Percentiles rank a stretch among this genome's conserved stretches.
Conservation (phyloP, 805 yeast species). For the Nakazawaea pomicola region DNA sequence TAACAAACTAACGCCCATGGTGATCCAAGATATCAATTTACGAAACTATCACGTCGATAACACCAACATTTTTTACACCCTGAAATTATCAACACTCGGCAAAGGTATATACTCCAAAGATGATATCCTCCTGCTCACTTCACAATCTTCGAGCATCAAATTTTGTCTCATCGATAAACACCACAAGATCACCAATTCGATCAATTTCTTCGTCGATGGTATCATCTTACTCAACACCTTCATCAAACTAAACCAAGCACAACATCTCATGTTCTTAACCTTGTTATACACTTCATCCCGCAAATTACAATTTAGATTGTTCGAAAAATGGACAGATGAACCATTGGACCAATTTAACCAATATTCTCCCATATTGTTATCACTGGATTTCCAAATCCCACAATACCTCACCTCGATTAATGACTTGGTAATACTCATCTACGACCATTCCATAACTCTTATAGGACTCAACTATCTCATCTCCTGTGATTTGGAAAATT, state of each 20-base stretch:
- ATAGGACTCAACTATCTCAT: conserved; percentile 9
- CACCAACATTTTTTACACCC: conserved; percentile 11
- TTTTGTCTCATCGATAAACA: conserved; percentile 2
- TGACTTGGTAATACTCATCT: conserved; percentile 19
- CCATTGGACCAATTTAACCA: conserved; percentile 14
- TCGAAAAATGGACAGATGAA: conserved; percentile 18
- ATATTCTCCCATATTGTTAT: conserved; percentile 19
- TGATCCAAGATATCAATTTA: conserved; percentile 12
- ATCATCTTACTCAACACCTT: conserved; percentile 20
- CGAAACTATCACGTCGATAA: conserved; percentile 15
- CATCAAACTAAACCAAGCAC: conserved; percentile 9
- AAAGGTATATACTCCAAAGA: conserved; percentile 14
- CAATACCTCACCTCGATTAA: conserved; percentile 20
- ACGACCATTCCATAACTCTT: conserved; percentile 13
- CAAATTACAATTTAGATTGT: conserved; percentile 20
- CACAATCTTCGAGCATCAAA: conserved; percentile 18
- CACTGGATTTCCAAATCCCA: conserved; percentile 25
- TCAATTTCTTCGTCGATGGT: conserved; percentile 21
- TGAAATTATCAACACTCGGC: conserved; percentile 17
- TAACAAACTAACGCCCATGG: conserved; percentile 19
- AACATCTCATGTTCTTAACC: conserved; percentile 19
- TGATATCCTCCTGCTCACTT: conserved; percentile 19
- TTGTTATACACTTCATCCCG: conserved; percentile 18
- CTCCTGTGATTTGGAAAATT: conserved; percentile 4
- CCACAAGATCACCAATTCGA: conserved; percentile 15